phyloP scores from a whole-genome alignment of 345 rosid genomes.

The Eucalyptus marginata region DNA sequence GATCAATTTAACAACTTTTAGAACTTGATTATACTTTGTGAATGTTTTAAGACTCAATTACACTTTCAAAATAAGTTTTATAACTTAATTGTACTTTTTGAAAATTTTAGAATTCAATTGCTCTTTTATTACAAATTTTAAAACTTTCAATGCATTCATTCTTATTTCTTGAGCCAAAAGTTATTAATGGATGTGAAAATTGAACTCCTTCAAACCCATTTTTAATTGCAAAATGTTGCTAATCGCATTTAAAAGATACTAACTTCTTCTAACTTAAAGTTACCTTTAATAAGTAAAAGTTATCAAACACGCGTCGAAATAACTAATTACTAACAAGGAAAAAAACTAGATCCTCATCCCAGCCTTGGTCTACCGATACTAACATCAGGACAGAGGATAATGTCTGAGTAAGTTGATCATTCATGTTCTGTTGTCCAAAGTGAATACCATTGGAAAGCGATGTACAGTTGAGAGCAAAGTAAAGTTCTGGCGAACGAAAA shows the following conservation, averaged over 20 bases:
- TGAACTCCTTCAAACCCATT: not conserved
- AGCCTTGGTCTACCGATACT: not conserved
- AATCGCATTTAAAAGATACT: not conserved
- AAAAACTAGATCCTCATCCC: not conserved
- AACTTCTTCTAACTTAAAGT: not conserved
- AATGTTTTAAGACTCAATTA: too few species aligned
- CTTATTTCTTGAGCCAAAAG: accelerated
- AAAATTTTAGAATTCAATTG: too few species aligned
- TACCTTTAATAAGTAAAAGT: not conserved
- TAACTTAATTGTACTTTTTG: accelerated
- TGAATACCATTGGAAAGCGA: not conserved
- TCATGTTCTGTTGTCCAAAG: not conserved
- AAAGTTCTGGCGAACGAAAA: not conserved
- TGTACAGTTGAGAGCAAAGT: not conserved
- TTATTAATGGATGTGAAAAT: not conserved
- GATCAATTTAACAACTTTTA: too few species aligned
- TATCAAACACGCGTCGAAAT: not conserved
- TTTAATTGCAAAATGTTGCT: not conserved
- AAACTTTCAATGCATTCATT: accelerated
- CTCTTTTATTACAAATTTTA: accelerated
- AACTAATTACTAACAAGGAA: not conserved
- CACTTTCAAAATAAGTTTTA: too few species aligned
- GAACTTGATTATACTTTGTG: accelerated
- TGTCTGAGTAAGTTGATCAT: not conserved
- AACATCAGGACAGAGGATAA: not conserved